Percentiles rank a stretch among this genome's conserved stretches.
phyloP scores from a whole-genome alignment of 306 rosid genomes.

The Acacia confusa region DNA sequence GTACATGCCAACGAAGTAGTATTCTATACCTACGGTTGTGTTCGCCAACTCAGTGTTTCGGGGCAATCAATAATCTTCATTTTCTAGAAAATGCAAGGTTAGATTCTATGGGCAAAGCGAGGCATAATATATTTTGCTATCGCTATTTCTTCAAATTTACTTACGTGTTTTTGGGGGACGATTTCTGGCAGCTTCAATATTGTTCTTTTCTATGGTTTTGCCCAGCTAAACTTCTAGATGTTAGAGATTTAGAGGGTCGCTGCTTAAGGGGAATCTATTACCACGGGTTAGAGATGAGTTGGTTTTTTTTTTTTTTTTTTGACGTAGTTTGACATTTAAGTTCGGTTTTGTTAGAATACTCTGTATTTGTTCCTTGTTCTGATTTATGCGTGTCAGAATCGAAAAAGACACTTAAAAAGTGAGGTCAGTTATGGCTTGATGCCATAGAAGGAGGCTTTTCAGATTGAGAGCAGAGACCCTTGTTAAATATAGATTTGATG shows the following conservation, averaged over 20 bases:
- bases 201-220: neutral
- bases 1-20: constrained; percentile 5
- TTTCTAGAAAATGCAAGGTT: neutral
- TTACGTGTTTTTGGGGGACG: constrained; percentile 18
- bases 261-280: neutral
- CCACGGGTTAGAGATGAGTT: neutral
- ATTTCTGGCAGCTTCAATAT: constrained; percentile 1
- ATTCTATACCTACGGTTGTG: neutral
- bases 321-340: neutral
- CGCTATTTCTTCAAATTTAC: constrained; percentile 1
- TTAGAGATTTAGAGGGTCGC: neutral
- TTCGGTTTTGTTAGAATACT: neutral
- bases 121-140: neutral
- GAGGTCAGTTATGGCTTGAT: neutral
- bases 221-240: neutral
- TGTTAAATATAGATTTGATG: neutral
- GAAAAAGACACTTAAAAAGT: neutral
- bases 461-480: neutral
- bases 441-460: constrained; percentile 6
- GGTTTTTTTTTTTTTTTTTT: neutral
- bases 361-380: neutral
- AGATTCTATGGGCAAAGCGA: constrained; percentile 14
- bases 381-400: neutral
- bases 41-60: constrained; percentile 26
- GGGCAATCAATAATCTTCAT: constrained; percentile 9